These are phyloP conservation scores for Lophium mytilinum DNA, from an alignment of 495 filamentous ascomycete species.

Conservation along the genomic window DNA sequence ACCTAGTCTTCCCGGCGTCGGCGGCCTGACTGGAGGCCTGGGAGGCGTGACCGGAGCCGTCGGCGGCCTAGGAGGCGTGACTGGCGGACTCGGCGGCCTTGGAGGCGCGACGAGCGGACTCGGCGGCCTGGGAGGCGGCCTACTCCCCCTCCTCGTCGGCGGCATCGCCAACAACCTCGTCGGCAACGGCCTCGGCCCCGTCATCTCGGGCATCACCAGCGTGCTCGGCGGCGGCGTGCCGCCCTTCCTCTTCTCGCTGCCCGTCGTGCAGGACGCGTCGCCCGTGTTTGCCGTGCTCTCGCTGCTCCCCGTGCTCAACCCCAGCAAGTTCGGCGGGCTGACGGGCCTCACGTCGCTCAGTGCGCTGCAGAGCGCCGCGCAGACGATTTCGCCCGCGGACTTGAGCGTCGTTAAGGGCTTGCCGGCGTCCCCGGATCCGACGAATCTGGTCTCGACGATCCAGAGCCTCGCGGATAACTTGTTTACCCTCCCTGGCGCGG, in stretches of 20 bases:
- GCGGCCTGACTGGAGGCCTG: neutral
- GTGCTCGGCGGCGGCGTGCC: constrained; percentile 11
- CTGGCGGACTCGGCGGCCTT: neutral
- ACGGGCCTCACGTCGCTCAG: neutral
- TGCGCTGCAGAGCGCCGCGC: constrained; percentile 1
- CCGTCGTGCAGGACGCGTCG: constrained; percentile 13
- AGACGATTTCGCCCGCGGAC: constrained; percentile 5
- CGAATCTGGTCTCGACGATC: constrained; percentile 11
- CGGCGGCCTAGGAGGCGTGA: neutral
- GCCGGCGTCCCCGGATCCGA: constrained; percentile 4
- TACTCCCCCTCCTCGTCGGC: constrained; percentile 8
- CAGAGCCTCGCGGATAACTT: constrained; percentile 7
- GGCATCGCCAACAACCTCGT: constrained; percentile 15
- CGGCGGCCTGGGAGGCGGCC: neutral
- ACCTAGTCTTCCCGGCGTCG: constrained; percentile 3
- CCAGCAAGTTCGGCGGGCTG: constrained; percentile 11
- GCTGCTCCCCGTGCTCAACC: constrained; percentile 14
- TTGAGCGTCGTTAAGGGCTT: constrained; percentile 9
- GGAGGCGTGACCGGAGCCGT: neutral
- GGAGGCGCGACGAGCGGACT: neutral
- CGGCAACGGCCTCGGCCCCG: neutral
- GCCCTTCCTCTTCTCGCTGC: constrained; percentile 19
- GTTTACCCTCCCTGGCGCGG: constrained; percentile 1
- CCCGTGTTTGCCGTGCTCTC: constrained; percentile 10
- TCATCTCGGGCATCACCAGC: constrained; percentile 6